Evolutionary conservation across 768 basidiomycete genomes (phyloP).

Genomic region (Trametes cubensis): DNA sequence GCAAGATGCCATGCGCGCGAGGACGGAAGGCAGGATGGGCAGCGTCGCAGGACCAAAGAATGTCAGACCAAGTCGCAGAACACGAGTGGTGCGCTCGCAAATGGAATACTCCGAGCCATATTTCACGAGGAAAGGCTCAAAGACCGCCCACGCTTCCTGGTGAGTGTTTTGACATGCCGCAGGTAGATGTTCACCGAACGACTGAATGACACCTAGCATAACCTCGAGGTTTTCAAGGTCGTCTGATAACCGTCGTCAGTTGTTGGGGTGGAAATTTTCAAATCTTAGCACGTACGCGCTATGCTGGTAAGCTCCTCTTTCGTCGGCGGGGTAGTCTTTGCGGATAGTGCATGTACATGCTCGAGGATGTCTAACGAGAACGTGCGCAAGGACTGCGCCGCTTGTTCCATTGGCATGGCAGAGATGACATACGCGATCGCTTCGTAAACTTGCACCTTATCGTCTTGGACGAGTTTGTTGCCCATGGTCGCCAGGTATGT

Average conservation of each 20-base stretch:
- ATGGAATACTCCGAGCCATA: constrained; percentile 77
- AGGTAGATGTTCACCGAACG: constrained; percentile 84
- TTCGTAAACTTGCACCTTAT: constrained; percentile 90
- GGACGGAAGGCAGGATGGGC: constrained; percentile 67
- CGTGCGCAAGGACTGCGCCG: constrained; percentile 81
- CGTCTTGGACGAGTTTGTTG: constrained; percentile 78
- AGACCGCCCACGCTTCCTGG: constrained; percentile 78
- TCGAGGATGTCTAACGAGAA: constrained; percentile 87
- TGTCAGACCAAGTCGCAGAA: constrained; percentile 79
- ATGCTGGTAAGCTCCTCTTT: constrained; percentile 72
- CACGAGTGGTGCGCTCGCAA: constrained; percentile 82
- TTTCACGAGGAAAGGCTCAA: constrained; percentile 78
- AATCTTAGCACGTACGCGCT: constrained; percentile 53
- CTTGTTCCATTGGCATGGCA: constrained; percentile 88
- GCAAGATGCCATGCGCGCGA: constrained; percentile 72
- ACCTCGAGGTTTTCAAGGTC: constrained; percentile 89
- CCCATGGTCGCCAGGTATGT: constrained; percentile 84
- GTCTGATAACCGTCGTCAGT: constrained; percentile 48
- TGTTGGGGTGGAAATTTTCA: not conserved
- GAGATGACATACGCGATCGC: constrained; percentile 95
- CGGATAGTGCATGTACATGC: constrained; percentile 67
- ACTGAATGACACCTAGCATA: constrained; percentile 83
- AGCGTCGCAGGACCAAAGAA: constrained; percentile 75
- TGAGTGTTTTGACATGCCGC: constrained; percentile 76
- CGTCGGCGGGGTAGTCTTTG: constrained; percentile 54